Base-by-base conservation (phyloP, 164 flowering plant genomes). In the Santalum album region DNA sequence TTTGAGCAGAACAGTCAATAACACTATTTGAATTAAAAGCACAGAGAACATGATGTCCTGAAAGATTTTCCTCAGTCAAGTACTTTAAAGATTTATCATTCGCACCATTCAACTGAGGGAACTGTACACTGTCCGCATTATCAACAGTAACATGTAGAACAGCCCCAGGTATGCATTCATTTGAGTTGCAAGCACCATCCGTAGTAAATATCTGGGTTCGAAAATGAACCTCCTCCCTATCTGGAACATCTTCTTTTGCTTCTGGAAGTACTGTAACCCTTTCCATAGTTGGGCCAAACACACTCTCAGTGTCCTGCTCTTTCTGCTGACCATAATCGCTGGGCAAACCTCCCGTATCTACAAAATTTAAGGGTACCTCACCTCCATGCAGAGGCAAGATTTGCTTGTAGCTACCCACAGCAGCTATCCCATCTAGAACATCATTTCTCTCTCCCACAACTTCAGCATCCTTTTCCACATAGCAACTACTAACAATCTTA, bases 21-120 rank as follows among this genome's bases (percentile, higher is more conserved):
- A 61, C 20, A 58, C 47, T 36, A 21, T 54, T 51, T 53, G 69
- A 66, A 48, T 62, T 48, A 27, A 49, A 39, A 67, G 61, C 49
- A 58, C 45, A 58, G 24, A 23, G 36, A 55, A 51, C 49, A 58
- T 61, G 69, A 5, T 60, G 51, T 32, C 47, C 63, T 24, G 38
- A 49, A 43, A 25, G n/a, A 63, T 64, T 58, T 35, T 57, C 49
- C 20, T 40, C 51, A 34, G 43, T 51, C 46, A 67, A 38, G 18
- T 24, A 21, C 29, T 24, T 29, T 54, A 63, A 64, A 32, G 62
- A 42, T 27, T 39, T 69, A 58, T 34, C 35, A 20, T 32, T 52
- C 36, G 29, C 32, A 51, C 19, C 26, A 34, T 20, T 32, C 49
- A 17, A 57, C 29, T 64, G 68, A 59, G 53, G 46, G 21, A 71